Base-by-base conservation (phyloP, 2,329 filamentous ascomycete species). In the Epichloe gansuensis region DNA sequence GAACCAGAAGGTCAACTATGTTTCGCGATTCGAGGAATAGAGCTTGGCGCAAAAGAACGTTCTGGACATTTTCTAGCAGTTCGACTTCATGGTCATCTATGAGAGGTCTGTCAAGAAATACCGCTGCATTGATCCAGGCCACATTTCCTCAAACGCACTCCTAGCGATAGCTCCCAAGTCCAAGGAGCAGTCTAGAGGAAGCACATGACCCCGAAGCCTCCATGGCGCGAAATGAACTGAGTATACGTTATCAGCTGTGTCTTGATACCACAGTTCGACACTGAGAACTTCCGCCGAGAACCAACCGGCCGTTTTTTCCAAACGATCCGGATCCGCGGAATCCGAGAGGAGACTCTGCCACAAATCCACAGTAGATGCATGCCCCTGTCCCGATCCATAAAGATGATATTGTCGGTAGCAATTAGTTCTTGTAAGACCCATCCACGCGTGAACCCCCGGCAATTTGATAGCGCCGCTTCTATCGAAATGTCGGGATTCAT, bases 341-440 rank as follows among this genome's bases (percentile, higher is more conserved):
- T 15, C 5, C n/a, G 8, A 28, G 17, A n/a, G 39, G 39, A 4
- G 48, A 51, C 6, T 51, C 48, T 21, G 48, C 48, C 41, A 51
- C 3, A 13, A 51, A 31, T 9, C 48, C 39, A 21, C 48, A 51
- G 31, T 31, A 46, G 12, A 51, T 21, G 17, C 48, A 25, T 1
- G 13, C 50, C 34, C 54, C 54, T 52, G 6, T 54, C 44, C 6
- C n/a, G 13, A 39, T 50, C 54, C 28, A 48, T 50, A 25, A 54
- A 52, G 28, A 46, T 38, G 45, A 56, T 39, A 5, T 43, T 41
- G 9, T 45, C 41, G 9, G 54, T 48, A 3, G 51, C 54, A 35
- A 56, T 46, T 12, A 56, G 46, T 34, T 56, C 54, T 28, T 28
- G 25, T 28, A 6, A 28, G 6, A 6, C 6, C 25, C 25, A 28